These are phyloP conservation scores for Meyerozyma sp. DNA, from an alignment of 1,139 yeast genomes.

Conservation along the genomic window DNA sequence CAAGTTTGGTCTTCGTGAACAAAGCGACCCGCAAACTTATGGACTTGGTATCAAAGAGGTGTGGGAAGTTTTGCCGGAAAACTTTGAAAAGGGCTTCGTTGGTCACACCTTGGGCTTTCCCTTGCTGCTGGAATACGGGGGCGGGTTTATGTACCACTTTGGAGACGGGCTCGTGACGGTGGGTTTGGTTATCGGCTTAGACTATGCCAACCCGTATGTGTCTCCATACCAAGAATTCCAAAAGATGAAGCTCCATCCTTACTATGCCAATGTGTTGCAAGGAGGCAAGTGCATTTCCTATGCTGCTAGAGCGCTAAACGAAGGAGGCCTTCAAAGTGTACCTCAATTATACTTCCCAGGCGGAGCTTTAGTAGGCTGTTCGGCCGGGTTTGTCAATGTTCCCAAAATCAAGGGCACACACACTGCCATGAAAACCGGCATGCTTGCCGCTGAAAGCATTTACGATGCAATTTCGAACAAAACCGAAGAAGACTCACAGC, in stretches of 20 bases:
- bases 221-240: constrained; percentile 97
- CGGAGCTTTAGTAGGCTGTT: constrained; percentile 88
- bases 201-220: constrained; percentile 87
- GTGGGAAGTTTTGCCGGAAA: constrained; percentile 90
- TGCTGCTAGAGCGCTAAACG: constrained; percentile 93
- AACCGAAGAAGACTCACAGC: constrained; percentile 46
- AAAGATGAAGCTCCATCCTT: constrained; percentile 87
- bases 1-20: constrained; percentile 61
- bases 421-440: constrained; percentile 93
- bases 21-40: constrained; percentile 77
- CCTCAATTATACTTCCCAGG: constrained; percentile 93
- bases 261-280: constrained; percentile 64
- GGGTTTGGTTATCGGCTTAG: constrained; percentile 88
- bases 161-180: constrained; percentile 89
- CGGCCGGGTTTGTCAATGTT: constrained; percentile 95
- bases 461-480: constrained; percentile 47
- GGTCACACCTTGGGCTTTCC: constrained; percentile 91
- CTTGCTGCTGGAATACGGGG: constrained; percentile 75
- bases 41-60: constrained; percentile 95
- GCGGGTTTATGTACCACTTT: constrained; percentile 95
- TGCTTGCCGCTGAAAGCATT: constrained; percentile 87
- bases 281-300: constrained; percentile 93
- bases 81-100: constrained; percentile 76
- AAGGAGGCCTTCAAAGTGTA: constrained; percentile 90
- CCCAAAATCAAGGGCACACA: constrained; percentile 98